Base-by-base conservation (phyloP, 192 early-diverging fungal species). In the Umbelopsis vinacea region DNA sequence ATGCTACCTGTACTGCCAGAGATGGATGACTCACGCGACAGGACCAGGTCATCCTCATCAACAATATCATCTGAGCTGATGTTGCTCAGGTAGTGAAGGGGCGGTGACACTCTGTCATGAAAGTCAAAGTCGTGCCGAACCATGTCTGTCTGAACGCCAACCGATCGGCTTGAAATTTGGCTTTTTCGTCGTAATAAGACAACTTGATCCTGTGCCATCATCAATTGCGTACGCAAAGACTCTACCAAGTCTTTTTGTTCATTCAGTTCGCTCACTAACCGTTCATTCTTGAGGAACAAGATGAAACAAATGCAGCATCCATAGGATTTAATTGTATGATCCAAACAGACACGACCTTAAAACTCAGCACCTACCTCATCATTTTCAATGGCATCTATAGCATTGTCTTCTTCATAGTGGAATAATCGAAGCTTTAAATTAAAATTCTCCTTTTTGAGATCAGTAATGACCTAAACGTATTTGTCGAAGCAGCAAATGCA, bases 391-490 rank as follows among this genome's bases (percentile, higher is more conserved):
- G 17, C 17, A 6, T 22, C 24, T 29, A 63, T 37, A 10, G 57
- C 33, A 37, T 63, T 63, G 33, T 35, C 57, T 23, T 63, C 54
- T 52, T 70, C 74, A 50, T 69, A 70, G 33, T 75, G 74, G 33
- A 63, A 75, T 11, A 75, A 47, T 29, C 55, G 48, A 46, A 75
- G 48, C 48, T 75, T 75, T 38, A 75, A 54, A 60, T 75, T 68
- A 47, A 75, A 75, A 54, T 75, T 75, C 45, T 75, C 68, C 53
- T 70, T 69, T 66, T 75, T 75, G 26, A 75, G 69, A 70, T 75
- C 74, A 22, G 53, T 60, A 6, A 75, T 52, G 21, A 70, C 35
- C 74, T 75, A 47, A 46, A 7, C 19, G 23, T 67, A 33, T 73
- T 22, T 37, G 17, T 14, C 3, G n/a, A 50, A 46, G 17, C 48